Conservation (phyloP, 371 early-diverging fungal species). For the Paramicrosporidium saccamoebae region DNA sequence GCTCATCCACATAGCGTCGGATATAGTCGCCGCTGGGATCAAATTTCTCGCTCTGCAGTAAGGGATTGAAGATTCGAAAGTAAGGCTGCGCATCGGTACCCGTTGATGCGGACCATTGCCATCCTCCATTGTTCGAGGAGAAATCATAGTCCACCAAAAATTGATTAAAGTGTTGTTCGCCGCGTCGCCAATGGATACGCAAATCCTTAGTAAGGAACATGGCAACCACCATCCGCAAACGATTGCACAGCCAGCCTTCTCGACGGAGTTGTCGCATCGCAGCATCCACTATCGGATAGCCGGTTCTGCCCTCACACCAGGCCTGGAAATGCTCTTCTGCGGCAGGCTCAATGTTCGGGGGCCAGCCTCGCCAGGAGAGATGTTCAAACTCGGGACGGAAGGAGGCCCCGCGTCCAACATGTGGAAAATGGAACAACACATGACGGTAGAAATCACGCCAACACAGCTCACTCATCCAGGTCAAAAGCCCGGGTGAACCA, state of each 20-base stretch:
- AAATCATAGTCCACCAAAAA: conserved; percentile 24
- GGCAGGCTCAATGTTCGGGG: no score
- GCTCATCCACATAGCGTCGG: conserved; percentile 10
- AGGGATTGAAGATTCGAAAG: conserved; percentile 25
- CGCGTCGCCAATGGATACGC: conserved; percentile 19
- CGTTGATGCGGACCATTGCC: conserved; percentile 28
- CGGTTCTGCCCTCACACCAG: conserved; percentile 23
- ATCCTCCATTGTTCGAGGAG: conserved; percentile 27
- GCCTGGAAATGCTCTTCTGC: conserved; percentile 6
- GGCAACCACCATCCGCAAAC: conserved; percentile 19
- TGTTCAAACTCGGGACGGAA: conserved; percentile 13
- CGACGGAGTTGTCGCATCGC: conserved; percentile 14
- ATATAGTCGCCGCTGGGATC: conserved; percentile 15
- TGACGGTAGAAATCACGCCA: conserved; percentile 28
- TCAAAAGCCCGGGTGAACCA: conserved; percentile 9
- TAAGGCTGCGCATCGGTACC: conserved; percentile 29
- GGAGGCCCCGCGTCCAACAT: conserved; percentile 14
- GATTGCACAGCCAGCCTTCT: conserved; percentile 25
- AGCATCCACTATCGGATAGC: conserved; percentile 34
- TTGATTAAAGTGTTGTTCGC: conserved; percentile 19
- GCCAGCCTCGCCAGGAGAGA: conserved; percentile 7
- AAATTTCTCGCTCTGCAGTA: conserved; percentile 9
- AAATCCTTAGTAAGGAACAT: conserved; percentile 26
- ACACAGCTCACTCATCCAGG: conserved; percentile 10
- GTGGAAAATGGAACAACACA: conserved; percentile 15